phyloP scores from a whole-genome alignment of 805 yeast species.

The Saccharomyces paradoxus region DNA sequence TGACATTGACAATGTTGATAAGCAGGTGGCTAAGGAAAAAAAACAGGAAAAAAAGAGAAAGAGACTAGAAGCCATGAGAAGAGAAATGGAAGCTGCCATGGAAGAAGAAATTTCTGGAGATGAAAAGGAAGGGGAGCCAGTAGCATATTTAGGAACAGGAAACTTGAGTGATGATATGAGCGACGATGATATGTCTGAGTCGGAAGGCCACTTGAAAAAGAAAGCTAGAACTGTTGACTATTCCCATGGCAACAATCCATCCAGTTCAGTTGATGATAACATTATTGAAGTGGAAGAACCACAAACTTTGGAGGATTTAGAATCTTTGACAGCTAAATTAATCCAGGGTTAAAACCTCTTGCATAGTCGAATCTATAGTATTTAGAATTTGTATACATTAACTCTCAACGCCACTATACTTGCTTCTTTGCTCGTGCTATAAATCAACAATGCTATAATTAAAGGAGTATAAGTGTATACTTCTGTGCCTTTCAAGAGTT shows the following conservation, averaged over 20 bases:
- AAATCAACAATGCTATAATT: not conserved
- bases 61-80: slow-evolving; percentile 70
- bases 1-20: slow-evolving; percentile 68
- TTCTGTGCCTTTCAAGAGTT: not conserved
- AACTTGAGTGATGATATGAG: slow-evolving; percentile 38
- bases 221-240: slow-evolving; percentile 8
- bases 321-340: slow-evolving; percentile 63
- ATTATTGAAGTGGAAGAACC: slow-evolving; percentile 79
- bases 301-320: slow-evolving; percentile 86
- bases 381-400: slow-evolving; percentile 2
- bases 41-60: slow-evolving; percentile 81
- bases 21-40: slow-evolving; percentile 65
- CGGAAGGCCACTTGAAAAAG: slow-evolving; percentile 29
- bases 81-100: slow-evolving; percentile 34
- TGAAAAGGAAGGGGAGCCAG: slow-evolving; percentile 19
- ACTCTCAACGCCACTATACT: not conserved
- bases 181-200: slow-evolving; percentile 18
- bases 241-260: not conserved
- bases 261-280: slow-evolving; percentile 20
- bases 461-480: not conserved
- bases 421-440: not conserved
- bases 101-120: slow-evolving; percentile 19
- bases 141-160: slow-evolving; percentile 29
- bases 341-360: slow-evolving; percentile 16
- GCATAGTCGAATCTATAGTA: slow-evolving; percentile 1